Conservation (phyloP, 305 asterid genomes). For the Fraxinus ornus region DNA sequence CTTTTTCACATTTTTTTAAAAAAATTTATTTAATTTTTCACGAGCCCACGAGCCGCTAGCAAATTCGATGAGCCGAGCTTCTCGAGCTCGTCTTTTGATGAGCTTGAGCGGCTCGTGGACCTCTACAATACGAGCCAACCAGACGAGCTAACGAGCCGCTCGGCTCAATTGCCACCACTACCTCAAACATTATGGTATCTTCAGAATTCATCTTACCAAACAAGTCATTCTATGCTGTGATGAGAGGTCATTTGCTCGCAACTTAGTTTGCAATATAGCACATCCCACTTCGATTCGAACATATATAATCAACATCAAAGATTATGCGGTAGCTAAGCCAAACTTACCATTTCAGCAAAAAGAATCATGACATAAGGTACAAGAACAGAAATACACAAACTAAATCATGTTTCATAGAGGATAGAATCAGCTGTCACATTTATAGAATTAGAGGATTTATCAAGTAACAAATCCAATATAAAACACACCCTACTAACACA, state of each 20-base stretch:
- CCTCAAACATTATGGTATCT: conserved; percentile 66
- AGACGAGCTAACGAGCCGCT: too few relatives aligned
- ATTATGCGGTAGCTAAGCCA: neutral
- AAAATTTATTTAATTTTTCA: too few relatives aligned
- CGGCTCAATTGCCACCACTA: too few relatives aligned
- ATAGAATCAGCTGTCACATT: neutral
- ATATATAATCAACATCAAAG: neutral
- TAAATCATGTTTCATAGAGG: neutral
- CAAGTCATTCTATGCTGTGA: neutral
- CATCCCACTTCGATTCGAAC: neutral
- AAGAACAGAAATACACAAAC: neutral
- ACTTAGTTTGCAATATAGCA: neutral
- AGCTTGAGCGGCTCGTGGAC: too few relatives aligned
- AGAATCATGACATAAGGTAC: neutral
- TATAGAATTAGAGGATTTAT: neutral
- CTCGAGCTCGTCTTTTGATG: too few relatives aligned
- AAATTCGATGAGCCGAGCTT: too few relatives aligned
- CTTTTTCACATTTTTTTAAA: too few relatives aligned
- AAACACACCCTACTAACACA: neutral
- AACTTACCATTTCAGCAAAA: neutral
- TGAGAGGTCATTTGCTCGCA: neutral
- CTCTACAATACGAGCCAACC: too few relatives aligned
- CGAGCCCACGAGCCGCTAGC: too few relatives aligned
- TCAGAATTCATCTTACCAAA: conserved; percentile 36
- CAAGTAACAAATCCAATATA: neutral